These are phyloP conservation scores for Huntiella moniliformis DNA, from an alignment of 2,329 filamentous ascomycete species.

Conservation along the genomic window DNA sequence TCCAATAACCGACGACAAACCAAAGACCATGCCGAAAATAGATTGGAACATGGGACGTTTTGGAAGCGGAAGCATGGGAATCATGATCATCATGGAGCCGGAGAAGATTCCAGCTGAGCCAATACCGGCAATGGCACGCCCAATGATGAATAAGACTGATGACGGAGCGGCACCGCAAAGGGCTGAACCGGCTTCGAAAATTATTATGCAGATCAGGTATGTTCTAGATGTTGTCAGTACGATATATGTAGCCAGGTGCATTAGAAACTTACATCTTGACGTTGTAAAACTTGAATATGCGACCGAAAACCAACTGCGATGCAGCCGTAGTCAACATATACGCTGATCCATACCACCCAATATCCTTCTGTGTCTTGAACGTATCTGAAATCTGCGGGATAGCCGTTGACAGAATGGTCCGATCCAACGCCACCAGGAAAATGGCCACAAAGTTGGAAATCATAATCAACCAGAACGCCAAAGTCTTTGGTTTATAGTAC, in stretches of 20 bases:
- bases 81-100: constrained; percentile 36
- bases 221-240: constrained; percentile 13
- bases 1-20: constrained; percentile 33
- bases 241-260: no score
- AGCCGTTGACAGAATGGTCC: constrained; percentile 35
- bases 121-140: constrained; percentile 36
- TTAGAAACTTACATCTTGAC: constrained; percentile 22
- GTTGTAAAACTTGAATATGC: constrained; percentile 31
- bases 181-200: constrained; percentile 36
- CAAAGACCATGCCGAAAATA: constrained; percentile 36
- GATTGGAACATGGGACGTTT: constrained; percentile 40
- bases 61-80: constrained; percentile 38
- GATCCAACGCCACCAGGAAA: constrained; percentile 38
- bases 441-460: constrained; percentile 34
- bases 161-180: constrained; percentile 35
- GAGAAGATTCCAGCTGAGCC: constrained; percentile 39
- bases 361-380: constrained; percentile 34
- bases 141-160: constrained; percentile 34
- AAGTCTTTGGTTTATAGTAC: constrained; percentile 31
- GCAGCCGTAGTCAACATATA: constrained; percentile 41
- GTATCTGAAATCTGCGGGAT: constrained; percentile 32
- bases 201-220: constrained; percentile 27
- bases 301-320: constrained; percentile 30
- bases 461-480: constrained; percentile 37
- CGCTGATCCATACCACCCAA: constrained; percentile 41